Evolutionary conservation across 1,284 basidiomycete species (phyloP).

Genomic region (Rhodotorula sp.): DNA sequence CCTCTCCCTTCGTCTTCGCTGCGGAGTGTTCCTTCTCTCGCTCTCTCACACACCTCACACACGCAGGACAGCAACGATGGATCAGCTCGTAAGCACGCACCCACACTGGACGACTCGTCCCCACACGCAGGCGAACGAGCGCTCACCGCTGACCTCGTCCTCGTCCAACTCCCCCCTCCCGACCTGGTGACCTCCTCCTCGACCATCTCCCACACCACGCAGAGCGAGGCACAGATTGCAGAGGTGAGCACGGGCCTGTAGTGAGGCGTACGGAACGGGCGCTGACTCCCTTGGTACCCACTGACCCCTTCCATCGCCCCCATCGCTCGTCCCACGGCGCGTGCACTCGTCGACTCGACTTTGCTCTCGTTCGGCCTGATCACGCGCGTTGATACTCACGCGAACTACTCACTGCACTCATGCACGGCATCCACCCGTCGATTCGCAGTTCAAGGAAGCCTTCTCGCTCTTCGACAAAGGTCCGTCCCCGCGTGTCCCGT

Average conservation of each 20-base stretch:
- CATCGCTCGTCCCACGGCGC: no score
- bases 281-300: neutral
- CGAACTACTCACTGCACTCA: no score
- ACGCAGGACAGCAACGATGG: slow-evolving; percentile 4
- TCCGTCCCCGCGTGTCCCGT: neutral
- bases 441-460: slow-evolving; percentile 36
- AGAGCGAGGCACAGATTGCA: slow-evolving; percentile 35
- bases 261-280: no score
- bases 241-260: slow-evolving; percentile 16
- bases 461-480: slow-evolving; percentile 43
- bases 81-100: slow-evolving; percentile 17
- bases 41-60: no score
- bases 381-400: neutral
- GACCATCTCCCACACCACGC: neutral
- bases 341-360: no score
- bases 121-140: no score
- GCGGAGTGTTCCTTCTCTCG: no score
- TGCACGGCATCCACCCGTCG: no score
- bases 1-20: no score
- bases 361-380: neutral
- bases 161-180: neutral
- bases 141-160: neutral
- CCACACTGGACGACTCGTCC: no score
- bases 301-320: neutral
- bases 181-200: neutral